phyloP scores from a whole-genome alignment of 495 filamentous ascomycete species.

The Beverwykella pulmonaria region DNA sequence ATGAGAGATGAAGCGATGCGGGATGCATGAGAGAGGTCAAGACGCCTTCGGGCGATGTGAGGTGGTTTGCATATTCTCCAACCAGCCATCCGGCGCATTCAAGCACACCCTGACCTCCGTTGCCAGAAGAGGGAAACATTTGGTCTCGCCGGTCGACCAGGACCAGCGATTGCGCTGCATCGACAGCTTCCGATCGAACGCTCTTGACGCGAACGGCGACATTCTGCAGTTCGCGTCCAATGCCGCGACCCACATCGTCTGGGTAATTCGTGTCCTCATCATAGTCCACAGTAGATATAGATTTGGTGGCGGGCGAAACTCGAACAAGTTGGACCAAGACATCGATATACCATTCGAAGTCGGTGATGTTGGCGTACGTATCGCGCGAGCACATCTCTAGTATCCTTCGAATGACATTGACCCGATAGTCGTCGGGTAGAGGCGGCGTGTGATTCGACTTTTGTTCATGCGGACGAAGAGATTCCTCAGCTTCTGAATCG shows the following conservation, averaged over 20 bases:
- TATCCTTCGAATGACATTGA: conserved; percentile 76
- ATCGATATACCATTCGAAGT: conserved; percentile 97
- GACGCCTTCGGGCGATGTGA: conserved; percentile 65
- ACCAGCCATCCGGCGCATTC: conserved; percentile 77
- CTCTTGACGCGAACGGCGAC: conserved; percentile 88
- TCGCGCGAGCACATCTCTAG: conserved; percentile 88
- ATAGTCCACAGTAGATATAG: conserved; percentile 20
- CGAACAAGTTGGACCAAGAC: conserved; percentile 78
- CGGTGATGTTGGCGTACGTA: conserved; percentile 79
- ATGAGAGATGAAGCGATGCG: conserved; percentile 60
- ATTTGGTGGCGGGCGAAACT: conserved; percentile 55
- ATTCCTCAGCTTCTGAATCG: conserved; percentile 60
- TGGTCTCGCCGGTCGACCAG: conserved; percentile 53
- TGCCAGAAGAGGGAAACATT: conserved; percentile 52
- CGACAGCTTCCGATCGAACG: conserved; percentile 72
- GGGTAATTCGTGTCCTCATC: conserved; percentile 27
- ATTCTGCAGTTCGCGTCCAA: conserved; percentile 84
- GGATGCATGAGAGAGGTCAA: conserved; percentile 72
- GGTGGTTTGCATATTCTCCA: conserved; percentile 77
- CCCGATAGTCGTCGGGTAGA: conserved; percentile 79
- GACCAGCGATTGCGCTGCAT: conserved; percentile 78
- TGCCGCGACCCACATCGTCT: conserved; percentile 64
- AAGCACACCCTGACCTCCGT: conserved; percentile 63
- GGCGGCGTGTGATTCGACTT: conserved; percentile 44
- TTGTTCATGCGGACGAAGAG: conserved; percentile 43